These are phyloP conservation scores for Annulohypoxylon nitens DNA, from an alignment of 495 filamentous ascomycete genomes.

Conservation along the genomic window DNA sequence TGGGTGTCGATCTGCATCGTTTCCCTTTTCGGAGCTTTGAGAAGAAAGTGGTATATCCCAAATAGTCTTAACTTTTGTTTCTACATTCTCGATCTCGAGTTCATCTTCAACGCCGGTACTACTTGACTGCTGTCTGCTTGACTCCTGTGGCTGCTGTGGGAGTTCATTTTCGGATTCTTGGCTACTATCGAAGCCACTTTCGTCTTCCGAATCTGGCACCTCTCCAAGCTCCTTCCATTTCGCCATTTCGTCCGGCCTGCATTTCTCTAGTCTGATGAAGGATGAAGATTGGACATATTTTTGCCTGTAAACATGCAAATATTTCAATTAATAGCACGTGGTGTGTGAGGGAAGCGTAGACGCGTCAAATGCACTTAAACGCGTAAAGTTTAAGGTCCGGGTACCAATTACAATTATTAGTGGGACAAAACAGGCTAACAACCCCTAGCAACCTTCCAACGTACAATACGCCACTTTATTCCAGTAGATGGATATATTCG, in stretches of 20 bases:
- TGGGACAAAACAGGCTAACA: conserved; percentile 16
- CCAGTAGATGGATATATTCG: not conserved
- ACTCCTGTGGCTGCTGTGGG: not conserved
- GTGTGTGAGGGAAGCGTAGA: conserved; percentile 7
- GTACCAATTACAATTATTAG: conserved; percentile 2
- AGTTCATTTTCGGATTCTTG: conserved; percentile 49
- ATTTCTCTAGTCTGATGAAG: conserved; percentile 38
- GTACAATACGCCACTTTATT: conserved; percentile 17
- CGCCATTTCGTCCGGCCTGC: conserved; percentile 58
- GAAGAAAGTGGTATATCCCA: conserved; percentile 49
- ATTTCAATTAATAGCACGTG: no score
- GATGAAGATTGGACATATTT: conserved; percentile 42
- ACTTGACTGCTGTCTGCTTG: not conserved
- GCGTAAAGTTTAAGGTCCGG: conserved; percentile 31
- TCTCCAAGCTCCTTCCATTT: conserved; percentile 70
- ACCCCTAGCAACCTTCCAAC: not conserved
- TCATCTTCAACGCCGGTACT: conserved; percentile 1
- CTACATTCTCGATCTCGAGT: not conserved
- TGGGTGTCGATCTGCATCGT: conserved; percentile 9
- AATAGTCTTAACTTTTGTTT: conserved; percentile 22
- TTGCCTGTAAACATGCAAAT: conserved; percentile 25
- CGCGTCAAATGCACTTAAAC: conserved; percentile 45
- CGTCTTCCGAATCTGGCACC: conserved; percentile 70
- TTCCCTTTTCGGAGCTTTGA: conserved; percentile 28
- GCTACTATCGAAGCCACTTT: conserved; percentile 59